Percentiles rank a stretch among this genome's conserved stretches.
Evolutionary conservation across 306 rosid species (phyloP).

Genomic region (Trifolium repens): DNA sequence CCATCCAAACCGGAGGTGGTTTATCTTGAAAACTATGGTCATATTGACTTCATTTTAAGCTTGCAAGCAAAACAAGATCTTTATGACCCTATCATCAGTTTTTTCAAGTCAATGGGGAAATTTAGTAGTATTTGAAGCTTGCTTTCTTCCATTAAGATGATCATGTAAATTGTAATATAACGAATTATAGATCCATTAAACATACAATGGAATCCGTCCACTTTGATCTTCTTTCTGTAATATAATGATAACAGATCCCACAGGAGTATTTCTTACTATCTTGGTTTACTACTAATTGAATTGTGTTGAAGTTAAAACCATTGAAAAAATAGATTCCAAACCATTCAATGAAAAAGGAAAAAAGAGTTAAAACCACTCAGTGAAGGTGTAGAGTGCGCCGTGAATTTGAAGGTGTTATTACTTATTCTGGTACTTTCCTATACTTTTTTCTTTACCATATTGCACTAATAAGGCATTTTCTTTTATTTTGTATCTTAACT

Average conservation of each 20-base stretch:
- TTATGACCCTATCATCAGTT: slow-evolving; percentile 66
- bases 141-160: slow-evolving; percentile 29
- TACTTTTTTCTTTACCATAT: not conserved
- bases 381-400: not conserved
- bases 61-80: slow-evolving; percentile 72
- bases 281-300: not conserved
- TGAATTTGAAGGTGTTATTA: not conserved
- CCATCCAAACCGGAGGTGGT: slow-evolving; percentile 72
- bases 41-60: slow-evolving; percentile 83
- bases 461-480: too few relatives aligned
- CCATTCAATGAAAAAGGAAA: not conserved
- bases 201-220: slow-evolving; percentile 5
- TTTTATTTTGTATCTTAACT: slow-evolving; percentile 2
- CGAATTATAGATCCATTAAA: slow-evolving; percentile 28
- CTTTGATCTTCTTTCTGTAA: slow-evolving; percentile 21
- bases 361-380: not conserved
- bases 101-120: slow-evolving; percentile 53
- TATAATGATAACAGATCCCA: slow-evolving; percentile 15
- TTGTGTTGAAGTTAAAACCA: slow-evolving; percentile 9
- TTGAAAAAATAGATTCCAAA: not conserved
- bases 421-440: not conserved
- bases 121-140: slow-evolving; percentile 44
- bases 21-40: slow-evolving; percentile 85
- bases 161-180: slow-evolving; percentile 21
- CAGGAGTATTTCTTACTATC: not conserved